phyloP scores from a whole-genome alignment of 495 filamentous ascomycete species.

The Mytilinidion resinicola region DNA sequence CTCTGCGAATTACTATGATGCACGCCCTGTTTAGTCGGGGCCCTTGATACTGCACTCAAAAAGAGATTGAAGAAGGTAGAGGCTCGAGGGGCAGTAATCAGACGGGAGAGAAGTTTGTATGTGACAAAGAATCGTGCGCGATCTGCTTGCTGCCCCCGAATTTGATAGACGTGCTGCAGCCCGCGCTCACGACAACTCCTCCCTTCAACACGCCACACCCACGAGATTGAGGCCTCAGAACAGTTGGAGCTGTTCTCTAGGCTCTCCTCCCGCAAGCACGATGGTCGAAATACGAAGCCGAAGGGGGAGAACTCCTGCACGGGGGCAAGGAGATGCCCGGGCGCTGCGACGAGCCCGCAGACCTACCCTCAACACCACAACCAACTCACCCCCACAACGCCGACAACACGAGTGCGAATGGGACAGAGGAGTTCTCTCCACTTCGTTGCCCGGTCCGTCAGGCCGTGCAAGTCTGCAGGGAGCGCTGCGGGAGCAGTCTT shows the following conservation, averaged over 20 bases:
- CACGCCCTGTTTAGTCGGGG: background rate
- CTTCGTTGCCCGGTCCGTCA: too few species aligned
- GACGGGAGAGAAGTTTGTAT: background rate
- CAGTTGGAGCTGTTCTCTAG: background rate
- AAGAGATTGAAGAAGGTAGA: background rate
- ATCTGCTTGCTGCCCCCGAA: background rate
- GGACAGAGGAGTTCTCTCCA: too few species aligned
- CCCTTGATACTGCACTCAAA: background rate
- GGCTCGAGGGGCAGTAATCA: background rate
- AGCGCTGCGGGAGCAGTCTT: background rate
- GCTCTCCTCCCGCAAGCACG: too few species aligned
- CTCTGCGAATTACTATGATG: slow-evolving; percentile 4
- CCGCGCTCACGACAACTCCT: background rate
- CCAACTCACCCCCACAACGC: too few species aligned
- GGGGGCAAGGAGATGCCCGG: too few species aligned
- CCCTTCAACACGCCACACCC: background rate
- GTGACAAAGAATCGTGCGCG: background rate
- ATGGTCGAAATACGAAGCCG: too few species aligned
- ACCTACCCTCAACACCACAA: too few species aligned
- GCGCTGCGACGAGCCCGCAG: too few species aligned
- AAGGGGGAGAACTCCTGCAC: too few species aligned
- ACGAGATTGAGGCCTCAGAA: background rate
- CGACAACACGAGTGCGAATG: too few species aligned
- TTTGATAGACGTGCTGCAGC: background rate
- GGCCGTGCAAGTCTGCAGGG: too few species aligned